These are phyloP conservation scores for Aspergillus flavus DNA, from an alignment of 2,329 filamentous ascomycete species.

Conservation along the genomic window DNA sequence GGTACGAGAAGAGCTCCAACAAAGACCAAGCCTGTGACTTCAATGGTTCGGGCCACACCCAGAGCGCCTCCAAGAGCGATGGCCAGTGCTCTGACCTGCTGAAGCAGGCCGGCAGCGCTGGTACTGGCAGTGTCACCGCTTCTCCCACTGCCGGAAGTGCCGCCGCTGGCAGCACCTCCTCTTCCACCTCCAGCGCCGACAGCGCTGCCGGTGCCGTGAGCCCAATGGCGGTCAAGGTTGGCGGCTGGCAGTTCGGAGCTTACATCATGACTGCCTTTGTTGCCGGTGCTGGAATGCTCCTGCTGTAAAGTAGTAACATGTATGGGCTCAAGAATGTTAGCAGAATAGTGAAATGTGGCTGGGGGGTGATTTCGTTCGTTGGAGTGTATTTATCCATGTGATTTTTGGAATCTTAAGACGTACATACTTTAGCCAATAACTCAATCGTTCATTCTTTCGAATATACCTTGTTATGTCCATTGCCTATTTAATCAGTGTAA, in stretches of 20 bases:
- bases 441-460: slow-evolving; percentile 3
- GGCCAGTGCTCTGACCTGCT: slow-evolving; percentile 40
- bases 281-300: slow-evolving; percentile 50
- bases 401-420: not conserved
- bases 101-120: slow-evolving; percentile 43
- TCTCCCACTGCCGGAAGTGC: slow-evolving; percentile 33
- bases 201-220: slow-evolving; percentile 35
- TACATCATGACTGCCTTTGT: slow-evolving; percentile 48
- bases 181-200: slow-evolving; percentile 28
- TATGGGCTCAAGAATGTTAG: not conserved
- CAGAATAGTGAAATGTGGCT: not conserved
- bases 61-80: slow-evolving; percentile 34
- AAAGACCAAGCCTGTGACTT: slow-evolving; percentile 48
- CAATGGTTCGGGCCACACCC: slow-evolving; percentile 42
- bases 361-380: not conserved
- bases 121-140: slow-evolving; percentile 43
- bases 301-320: slow-evolving; percentile 41
- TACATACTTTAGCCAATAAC: slow-evolving; percentile 11
- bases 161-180: slow-evolving; percentile 18
- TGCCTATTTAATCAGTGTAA: not conserved
- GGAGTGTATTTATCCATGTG: slow-evolving; percentile 1
- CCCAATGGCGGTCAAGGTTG: slow-evolving; percentile 42
- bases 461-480: not conserved
- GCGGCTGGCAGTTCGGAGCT: slow-evolving; percentile 44
- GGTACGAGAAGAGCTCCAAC: slow-evolving; percentile 42